Base-by-base conservation (phyloP, 768 basidiomycete genomes). In the Lactifluus subvellereus region DNA sequence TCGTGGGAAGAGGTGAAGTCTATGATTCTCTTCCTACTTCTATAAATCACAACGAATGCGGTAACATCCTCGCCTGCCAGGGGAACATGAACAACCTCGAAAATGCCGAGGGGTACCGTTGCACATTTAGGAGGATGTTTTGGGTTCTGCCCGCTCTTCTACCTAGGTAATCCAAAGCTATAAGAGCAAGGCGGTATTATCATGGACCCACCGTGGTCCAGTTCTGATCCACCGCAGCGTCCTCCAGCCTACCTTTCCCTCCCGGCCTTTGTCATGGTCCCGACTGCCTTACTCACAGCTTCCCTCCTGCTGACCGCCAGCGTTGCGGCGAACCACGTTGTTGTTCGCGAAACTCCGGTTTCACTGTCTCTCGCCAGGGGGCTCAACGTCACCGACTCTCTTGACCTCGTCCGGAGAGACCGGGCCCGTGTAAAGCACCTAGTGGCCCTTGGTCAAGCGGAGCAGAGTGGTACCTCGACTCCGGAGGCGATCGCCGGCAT, bases 291-390 rank as follows among this genome's bases (percentile, higher is more conserved):
- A 42, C 69, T 72, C 64, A 57, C 69, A 63, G 64, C 70, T 6
- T 47, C 69, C 35, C 60, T 71, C 54, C 35, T 70, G 27, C 67
- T 73, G 48, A 68, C 66, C 18, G 35, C 27, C 18, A 42, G 9
- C 30, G 64, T 70, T 30, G 54, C 68, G 4, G 70, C 71, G 43
- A 71, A 50, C 56, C 66, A 71, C 14, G 60, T 72, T 37, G 66
- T 68, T 57, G 57, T 67, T 27, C 66, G 61, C 56, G 59, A 71
- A 22, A 54, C 61, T 52, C 59, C 63, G 49, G 59, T 75, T 47
- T 78, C 78, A 4, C 69, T 86, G 18, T 77, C 81, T 20, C 70
- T 87, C 50, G 78, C 82, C n/a, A 80, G 80, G 70, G 75, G 75
- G 62, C 67, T 85, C 69, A 85, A 85, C 72, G 63, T 77, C 64